phyloP scores from a whole-genome alignment of 2,329 filamentous ascomycete species.

The Lecanicillium sp. region DNA sequence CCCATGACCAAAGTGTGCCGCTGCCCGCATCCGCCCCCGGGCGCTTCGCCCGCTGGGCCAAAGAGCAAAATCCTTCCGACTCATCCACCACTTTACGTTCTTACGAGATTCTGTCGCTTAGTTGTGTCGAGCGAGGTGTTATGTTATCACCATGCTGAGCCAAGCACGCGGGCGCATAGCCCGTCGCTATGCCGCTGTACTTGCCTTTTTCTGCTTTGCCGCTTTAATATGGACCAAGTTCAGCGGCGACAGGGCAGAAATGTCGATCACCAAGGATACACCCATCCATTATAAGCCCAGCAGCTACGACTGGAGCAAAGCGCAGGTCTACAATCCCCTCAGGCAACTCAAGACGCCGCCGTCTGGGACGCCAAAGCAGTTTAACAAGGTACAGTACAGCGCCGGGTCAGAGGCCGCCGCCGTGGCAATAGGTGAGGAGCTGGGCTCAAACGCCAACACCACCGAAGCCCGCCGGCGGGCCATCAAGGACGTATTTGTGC shows the following conservation, averaged over 20 bases:
- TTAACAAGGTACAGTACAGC: constrained; percentile 36
- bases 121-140: background rate
- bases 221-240: constrained; percentile 10
- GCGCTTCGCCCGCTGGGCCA: too few relatives aligned
- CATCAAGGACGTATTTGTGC: constrained; percentile 31
- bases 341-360: constrained; percentile 25
- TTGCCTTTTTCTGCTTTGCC: constrained; percentile 18
- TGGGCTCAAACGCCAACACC: constrained; percentile 6
- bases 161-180: constrained; percentile 22
- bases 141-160: constrained; percentile 19
- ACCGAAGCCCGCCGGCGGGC: too few relatives aligned
- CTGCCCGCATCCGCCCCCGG: too few relatives aligned
- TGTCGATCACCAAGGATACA: constrained; percentile 13
- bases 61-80: too few relatives aligned
- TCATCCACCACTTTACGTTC: too few relatives aligned
- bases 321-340: constrained; percentile 23
- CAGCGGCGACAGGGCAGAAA: background rate
- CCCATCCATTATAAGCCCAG: constrained; percentile 24
- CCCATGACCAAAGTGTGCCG: too few relatives aligned
- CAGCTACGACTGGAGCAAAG: constrained; percentile 30
- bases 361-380: constrained; percentile 21
- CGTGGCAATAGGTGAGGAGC: constrained; percentile 25
- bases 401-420: constrained; percentile 31
- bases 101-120: too few relatives aligned
- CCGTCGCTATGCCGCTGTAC: constrained; percentile 24